Conservation (phyloP, 768 basidiomycete genomes). For the Tremella yokohamensis region DNA sequence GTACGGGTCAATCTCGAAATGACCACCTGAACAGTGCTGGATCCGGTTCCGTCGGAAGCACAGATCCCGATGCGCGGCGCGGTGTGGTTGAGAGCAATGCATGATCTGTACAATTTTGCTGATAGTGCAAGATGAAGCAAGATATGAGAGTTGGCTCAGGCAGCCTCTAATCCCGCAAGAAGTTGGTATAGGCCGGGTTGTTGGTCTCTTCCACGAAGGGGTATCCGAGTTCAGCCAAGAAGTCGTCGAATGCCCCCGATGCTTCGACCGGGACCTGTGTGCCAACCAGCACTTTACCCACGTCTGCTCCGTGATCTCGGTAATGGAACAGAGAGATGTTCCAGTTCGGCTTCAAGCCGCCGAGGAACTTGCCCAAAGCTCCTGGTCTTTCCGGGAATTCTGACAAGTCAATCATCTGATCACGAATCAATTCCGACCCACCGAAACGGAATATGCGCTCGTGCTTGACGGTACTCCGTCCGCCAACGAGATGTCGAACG, state of each 20-base stretch:
- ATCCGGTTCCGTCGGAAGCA: no score
- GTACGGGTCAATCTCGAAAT: no score
- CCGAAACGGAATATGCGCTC: conserved; percentile 93
- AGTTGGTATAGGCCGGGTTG: conserved; percentile 70
- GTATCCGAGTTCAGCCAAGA: conserved; percentile 75
- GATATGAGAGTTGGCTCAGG: not conserved
- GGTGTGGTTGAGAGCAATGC: no score
- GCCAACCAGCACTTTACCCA: conserved; percentile 88
- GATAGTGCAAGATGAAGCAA: no score
- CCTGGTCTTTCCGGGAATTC: conserved; percentile 95
- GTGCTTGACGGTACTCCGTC: conserved; percentile 67
- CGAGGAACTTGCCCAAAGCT: conserved; percentile 83
- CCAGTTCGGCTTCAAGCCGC: conserved; percentile 77
- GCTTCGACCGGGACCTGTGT: conserved; percentile 81
- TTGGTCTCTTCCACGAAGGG: conserved; percentile 88
- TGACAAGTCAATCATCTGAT: conserved; percentile 47
- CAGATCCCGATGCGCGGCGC: no score
- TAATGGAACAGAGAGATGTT: conserved; percentile 98
- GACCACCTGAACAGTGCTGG: no score
- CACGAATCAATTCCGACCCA: conserved; percentile 52
- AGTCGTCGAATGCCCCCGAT: conserved; percentile 65
- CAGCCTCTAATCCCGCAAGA: conserved; percentile 27
- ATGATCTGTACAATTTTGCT: no score
- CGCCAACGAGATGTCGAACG: conserved; percentile 90
- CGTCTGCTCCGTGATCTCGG: conserved; percentile 95